Conservation (phyloP, 345 rosid species). For the Kandelia obovata region DNA sequence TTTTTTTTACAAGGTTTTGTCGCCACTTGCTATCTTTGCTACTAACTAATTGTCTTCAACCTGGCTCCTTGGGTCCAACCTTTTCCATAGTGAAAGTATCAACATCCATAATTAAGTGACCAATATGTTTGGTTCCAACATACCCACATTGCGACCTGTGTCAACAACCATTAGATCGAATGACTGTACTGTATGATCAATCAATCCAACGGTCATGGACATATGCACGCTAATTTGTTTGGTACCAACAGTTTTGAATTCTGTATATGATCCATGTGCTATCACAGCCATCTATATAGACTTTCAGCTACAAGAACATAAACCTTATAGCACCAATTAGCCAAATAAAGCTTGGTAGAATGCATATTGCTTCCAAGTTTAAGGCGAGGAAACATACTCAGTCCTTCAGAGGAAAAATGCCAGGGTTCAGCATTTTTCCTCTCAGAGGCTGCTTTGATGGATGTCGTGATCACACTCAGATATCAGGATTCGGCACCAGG, state of each 20-base stretch:
- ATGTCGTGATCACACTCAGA: constrained; percentile 55
- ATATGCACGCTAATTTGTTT: too few species aligned
- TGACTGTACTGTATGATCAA: too few species aligned
- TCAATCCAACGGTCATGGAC: too few species aligned
- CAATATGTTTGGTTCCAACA: too few species aligned
- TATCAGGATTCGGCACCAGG: constrained; percentile 54
- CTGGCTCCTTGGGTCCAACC: background rate
- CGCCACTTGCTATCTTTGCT: background rate
- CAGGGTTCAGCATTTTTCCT: constrained; percentile 40
- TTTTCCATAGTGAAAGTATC: background rate
- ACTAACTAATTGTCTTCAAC: background rate
- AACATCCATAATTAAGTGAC: background rate
- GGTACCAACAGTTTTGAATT: too few species aligned
- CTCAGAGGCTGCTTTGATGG: constrained; percentile 64
- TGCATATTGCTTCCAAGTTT: constrained; percentile 28
- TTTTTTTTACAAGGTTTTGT: background rate
- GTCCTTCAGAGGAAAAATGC: constrained; percentile 36
- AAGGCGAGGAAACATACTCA: constrained; percentile 39
- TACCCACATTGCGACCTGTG: too few species aligned
- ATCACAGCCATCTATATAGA: constrained; percentile 21
- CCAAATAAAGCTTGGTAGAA: background rate
- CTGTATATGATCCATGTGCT: constrained; percentile 5
- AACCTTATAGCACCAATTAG: too few species aligned
- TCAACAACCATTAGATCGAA: too few species aligned
- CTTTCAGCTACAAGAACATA: background rate